Base-by-base conservation (phyloP, 306 rosid species). In the Lathyrus tuberosus region DNA sequence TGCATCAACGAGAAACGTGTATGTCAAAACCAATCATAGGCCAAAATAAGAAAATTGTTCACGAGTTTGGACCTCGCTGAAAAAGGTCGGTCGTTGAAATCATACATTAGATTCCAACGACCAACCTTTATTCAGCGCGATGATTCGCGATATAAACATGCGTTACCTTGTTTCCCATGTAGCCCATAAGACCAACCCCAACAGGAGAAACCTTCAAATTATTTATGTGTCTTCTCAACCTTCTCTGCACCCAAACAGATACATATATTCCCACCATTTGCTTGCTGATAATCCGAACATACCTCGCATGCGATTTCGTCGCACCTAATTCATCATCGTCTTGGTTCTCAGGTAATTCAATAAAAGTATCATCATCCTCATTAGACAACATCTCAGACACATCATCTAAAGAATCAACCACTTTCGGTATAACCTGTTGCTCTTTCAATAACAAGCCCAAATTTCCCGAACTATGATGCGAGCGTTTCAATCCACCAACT, bases 241-340 rank as follows among this genome's bases (percentile, higher is more conserved):
- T 90, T 81, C 85, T 91, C 31, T 86, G 92, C 69, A 94, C 97
- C 99, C 99, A 94, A 76, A 91, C 17, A 33, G 99, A 94, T 44
- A 94, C 88, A 51, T 88, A 91, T 40, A 94, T 88, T 72, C 99
- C 99, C 26, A 94, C 97, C 99, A 91, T 94, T 83, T 94, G 99
- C 89, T 94, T 94, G 86, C 99, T 89, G 71, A 94, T 84, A 60
- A 94, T 80, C 64, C 91, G 79, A n/a, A 90, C 96, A 62, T 88
- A 94, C 26, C 77, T 83, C 11, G 86, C 82, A 42, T 74, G 78
- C 10, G 82, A 72, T 64, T 82, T 82, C 52, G 2, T 43, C 2
- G 63, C 31, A 35, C 49, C 14, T 10, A 73, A 54, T 47, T 53
- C 86, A 49, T 30, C 4, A 61, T 51, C 72, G 28, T 65, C 70